Percentiles rank a stretch among this genome's conserved stretches.
Conservation (phyloP, 208 protist genomes). For the Phytomonas sp. region DNA sequence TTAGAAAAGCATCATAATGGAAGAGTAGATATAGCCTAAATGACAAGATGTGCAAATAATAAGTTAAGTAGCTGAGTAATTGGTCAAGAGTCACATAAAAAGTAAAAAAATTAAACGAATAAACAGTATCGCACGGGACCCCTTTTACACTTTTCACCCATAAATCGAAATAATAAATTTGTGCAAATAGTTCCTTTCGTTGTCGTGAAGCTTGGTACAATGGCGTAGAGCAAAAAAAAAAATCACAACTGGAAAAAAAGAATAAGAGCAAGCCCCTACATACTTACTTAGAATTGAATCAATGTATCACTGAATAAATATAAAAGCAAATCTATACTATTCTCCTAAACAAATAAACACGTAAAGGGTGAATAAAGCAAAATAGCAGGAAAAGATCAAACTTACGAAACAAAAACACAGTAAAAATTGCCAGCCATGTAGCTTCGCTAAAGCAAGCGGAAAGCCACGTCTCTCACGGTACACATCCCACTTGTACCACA, state of each 20-base stretch:
- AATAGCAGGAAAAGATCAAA: constrained; percentile 17
- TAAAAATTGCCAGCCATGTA: background rate
- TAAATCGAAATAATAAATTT: constrained; percentile 15
- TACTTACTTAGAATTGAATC: constrained; percentile 8
- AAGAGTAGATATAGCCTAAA: background rate
- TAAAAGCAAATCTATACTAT: constrained; percentile 3
- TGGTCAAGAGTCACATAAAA: background rate
- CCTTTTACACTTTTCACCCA: background rate
- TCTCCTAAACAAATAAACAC: background rate
- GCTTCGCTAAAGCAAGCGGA: background rate
- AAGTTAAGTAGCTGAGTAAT: background rate
- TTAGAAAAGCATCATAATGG: constrained; percentile 8
- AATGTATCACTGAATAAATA: constrained; percentile 8
- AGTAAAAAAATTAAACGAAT: constrained; percentile 10
- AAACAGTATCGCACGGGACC: background rate
- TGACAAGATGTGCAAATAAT: constrained; percentile 4
- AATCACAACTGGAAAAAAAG: constrained; percentile 6
- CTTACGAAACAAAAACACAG: constrained; percentile 6
- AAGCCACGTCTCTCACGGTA: background rate
- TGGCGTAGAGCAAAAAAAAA: background rate
- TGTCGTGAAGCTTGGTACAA: too few relatives aligned
- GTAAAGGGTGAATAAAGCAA: background rate
- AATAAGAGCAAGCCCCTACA: constrained; percentile 1
- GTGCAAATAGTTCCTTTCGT: too few relatives aligned
- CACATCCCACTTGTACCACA: too few relatives aligned